Percentiles rank a stretch among this genome's conserved stretches.
These are phyloP conservation scores for Hysterangium stoloniferum DNA, from an alignment of 768 basidiomycete genomes.

Conservation along the genomic window DNA sequence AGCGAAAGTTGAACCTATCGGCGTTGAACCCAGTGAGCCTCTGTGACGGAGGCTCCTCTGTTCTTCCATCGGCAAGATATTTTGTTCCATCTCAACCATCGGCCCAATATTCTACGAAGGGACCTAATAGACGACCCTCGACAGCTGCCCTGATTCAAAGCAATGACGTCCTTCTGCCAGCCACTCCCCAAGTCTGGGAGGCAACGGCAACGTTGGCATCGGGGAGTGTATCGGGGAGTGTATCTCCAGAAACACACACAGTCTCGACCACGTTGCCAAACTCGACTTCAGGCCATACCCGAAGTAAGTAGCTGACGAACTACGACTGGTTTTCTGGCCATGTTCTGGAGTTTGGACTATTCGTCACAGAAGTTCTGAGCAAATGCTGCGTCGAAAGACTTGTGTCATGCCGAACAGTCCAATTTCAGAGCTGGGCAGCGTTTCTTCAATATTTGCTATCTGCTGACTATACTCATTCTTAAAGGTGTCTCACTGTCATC, in stretches of 20 bases:
- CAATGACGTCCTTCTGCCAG: constrained; percentile 2
- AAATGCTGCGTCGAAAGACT: no score
- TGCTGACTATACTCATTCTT: neutral
- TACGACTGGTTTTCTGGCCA: no score
- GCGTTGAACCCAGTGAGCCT: constrained; percentile 6
- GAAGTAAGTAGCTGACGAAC: no score
- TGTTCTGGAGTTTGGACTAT: no score
- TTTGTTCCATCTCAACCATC: constrained; percentile 3
- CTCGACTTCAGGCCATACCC: no score
- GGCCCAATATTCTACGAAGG: neutral
- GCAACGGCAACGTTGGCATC: no score
- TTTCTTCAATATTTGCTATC: neutral
- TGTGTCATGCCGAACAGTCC: no score
- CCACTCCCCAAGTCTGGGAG: no score
- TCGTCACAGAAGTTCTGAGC: no score
- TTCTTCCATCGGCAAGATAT: neutral
- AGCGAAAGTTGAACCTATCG: constrained; percentile 6
- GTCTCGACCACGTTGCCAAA: no score
- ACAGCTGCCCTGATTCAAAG: constrained; percentile 11
- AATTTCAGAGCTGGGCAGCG: neutral
- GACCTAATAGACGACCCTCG: constrained; percentile 8
- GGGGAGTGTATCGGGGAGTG: no score
- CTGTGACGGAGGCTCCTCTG: neutral
- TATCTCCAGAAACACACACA: no score
- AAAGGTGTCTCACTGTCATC: neutral